A percentile compares a stretch with the other conserved stretches of the same genome.
These are phyloP conservation scores for Tulasnella sp. DNA, from an alignment of 768 basidiomycete genomes.

Conservation along the genomic window DNA sequence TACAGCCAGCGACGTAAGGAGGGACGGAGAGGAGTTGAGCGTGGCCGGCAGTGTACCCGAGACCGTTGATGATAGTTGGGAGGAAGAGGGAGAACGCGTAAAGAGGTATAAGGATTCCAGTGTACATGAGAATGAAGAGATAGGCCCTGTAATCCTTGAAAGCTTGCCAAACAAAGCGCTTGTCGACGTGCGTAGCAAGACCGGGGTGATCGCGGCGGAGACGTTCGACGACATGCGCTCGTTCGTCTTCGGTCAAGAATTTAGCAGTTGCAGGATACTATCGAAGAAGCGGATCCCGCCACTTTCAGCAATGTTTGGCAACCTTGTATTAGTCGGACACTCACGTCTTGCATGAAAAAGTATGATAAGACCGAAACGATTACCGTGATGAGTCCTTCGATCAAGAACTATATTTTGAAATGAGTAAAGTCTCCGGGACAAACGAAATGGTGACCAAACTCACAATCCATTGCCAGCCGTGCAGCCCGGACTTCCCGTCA, in stretches of 20 bases:
- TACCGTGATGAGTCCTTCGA: constrained; percentile 65
- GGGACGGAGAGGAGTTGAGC: constrained; percentile 51
- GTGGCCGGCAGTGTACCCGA: constrained; percentile 45
- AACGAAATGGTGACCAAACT: constrained; percentile 28
- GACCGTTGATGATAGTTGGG: constrained; percentile 36
- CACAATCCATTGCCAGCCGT: constrained; percentile 48
- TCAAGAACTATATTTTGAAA: constrained; percentile 33
- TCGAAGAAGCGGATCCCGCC: not conserved
- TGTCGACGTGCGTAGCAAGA: constrained; percentile 51
- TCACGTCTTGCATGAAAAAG: constrained; percentile 68
- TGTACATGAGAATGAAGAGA: constrained; percentile 39
- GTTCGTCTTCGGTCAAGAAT: constrained; percentile 58
- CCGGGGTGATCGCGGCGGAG: constrained; percentile 57
- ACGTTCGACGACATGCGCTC: constrained; percentile 55
- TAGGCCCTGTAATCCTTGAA: constrained; percentile 68
- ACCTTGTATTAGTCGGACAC: constrained; percentile 40
- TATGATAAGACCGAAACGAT: constrained; percentile 51
- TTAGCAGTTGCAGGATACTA: constrained; percentile 39
- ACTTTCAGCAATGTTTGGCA: not conserved
- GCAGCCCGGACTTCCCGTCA: constrained; percentile 43
- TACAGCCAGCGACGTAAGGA: constrained; percentile 48
- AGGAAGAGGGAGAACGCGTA: constrained; percentile 24
- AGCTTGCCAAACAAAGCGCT: constrained; percentile 51
- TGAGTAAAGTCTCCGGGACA: not conserved
- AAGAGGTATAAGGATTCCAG: constrained; percentile 18